Conservation (phyloP, 345 rosid species). For the Eucalyptus shirleyi region DNA sequence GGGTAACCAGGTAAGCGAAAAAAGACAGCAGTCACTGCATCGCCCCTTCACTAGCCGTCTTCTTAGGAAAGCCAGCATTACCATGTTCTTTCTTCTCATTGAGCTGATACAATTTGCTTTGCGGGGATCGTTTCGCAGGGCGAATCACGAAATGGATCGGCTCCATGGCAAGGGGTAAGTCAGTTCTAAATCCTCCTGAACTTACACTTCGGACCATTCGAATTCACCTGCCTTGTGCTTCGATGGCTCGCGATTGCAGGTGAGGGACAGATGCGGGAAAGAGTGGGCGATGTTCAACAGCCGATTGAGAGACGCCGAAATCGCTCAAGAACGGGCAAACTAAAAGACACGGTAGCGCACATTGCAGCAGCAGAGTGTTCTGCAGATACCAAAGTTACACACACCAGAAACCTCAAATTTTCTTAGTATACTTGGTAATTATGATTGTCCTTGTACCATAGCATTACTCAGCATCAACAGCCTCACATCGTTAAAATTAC, state of each 20-base stretch:
- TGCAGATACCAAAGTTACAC: not conserved
- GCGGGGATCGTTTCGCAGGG: slow-evolving; percentile 32
- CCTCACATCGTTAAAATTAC: not conserved
- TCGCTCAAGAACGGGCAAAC: slow-evolving; percentile 25
- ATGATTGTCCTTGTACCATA: not conserved
- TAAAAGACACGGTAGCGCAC: fast-evolving
- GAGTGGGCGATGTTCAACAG: slow-evolving; percentile 79
- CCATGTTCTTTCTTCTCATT: not conserved
- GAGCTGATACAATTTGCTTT: not conserved
- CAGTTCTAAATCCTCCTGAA: not conserved
- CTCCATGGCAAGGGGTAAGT: slow-evolving; percentile 96
- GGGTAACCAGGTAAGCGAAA: slow-evolving; percentile 60
- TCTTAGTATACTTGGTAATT: not conserved
- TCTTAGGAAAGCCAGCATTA: not conserved
- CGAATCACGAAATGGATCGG: slow-evolving; percentile 53
- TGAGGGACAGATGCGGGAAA: slow-evolving; percentile 75
- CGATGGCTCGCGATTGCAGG: slow-evolving; percentile 23
- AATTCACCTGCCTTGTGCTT: not conserved
- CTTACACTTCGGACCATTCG: not conserved
- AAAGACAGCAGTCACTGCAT: not conserved
- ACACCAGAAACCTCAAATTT: not conserved
- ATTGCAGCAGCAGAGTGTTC: not conserved
- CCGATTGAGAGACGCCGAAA: slow-evolving; percentile 55
- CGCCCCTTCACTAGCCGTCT: not conserved
- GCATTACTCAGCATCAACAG: not conserved